Evolutionary conservation across 495 filamentous ascomycete species (phyloP), one percentile per base, ranked within the genome.

Genomic region (Xylaria scruposa): DNA sequence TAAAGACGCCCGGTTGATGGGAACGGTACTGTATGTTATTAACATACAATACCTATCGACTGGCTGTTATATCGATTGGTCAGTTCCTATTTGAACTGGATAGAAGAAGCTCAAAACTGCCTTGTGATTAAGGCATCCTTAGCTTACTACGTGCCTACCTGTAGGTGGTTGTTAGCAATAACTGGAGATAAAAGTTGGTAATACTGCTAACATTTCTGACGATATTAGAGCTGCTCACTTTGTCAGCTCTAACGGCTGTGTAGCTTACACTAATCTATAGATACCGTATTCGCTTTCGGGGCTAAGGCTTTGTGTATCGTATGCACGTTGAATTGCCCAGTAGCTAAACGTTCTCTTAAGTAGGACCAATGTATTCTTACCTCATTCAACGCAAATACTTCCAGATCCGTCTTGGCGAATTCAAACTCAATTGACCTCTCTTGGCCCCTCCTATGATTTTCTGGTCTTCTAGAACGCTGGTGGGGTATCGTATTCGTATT

Each of bases 401-500:
- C 38, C n/a, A n/a, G n/a, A n/a, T n/a, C n/a, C 9, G 10, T 42
- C 38, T 42, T 0, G 38, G 10, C 38, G 38, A 42, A 42, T 42
- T 12, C 38, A 42, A 42, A 42, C 10, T 21, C n/a, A 1, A 36
- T 36, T 6, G 33, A 36, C 3, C 33, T 38, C 3, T 53, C 46
- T 21, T 49, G 17, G 47, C 19, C 19, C n/a, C n/a, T 51, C n/a
- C n/a, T 51, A 21, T 21, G 47, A 8, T 15, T 56, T 42, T n/a
- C 36, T 64, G 24, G 51, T 4, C 13, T 42, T n/a, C 33, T 47
- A 15, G 42, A n/a, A 47, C 47, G 3, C n/a, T 51, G 47, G 44
- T 33, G 63, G 63, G 26, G 44, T 53, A 38, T 51, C 63, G 63
- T 66, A 66, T 38, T 53, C 63, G 63, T 66, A 66, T 66, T 66